Percentiles rank a stretch among this genome's conserved stretches.
phyloP scores from a whole-genome alignment of 225 moss, liverwort and hornwort genomes.

The Climacium dendroides region DNA sequence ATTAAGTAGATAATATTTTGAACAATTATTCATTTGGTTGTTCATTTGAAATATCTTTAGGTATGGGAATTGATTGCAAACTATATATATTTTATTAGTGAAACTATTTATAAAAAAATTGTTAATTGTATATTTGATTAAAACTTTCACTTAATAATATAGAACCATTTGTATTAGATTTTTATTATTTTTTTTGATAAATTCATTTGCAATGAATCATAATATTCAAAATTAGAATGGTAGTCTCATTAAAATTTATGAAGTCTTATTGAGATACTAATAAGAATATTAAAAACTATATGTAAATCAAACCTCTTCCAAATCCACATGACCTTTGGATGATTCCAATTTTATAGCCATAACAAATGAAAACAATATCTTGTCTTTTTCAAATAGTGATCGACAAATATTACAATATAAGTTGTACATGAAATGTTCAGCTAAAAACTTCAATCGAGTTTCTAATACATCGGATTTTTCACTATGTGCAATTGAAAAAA shows the following conservation, averaged over 20 bases:
- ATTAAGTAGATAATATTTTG: no score
- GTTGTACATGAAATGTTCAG: slow-evolving; percentile 63
- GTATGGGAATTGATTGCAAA: background rate
- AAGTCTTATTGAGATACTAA: background rate
- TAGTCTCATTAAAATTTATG: no score
- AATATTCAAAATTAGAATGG: background rate
- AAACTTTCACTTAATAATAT: background rate
- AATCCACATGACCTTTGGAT: slow-evolving; percentile 28
- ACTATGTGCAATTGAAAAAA: slow-evolving; percentile 51
- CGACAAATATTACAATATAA: slow-evolving; percentile 84
- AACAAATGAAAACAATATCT: slow-evolving; percentile 65
- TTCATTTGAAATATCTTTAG: background rate
- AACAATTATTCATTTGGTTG: background rate
- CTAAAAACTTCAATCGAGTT: slow-evolving; percentile 28
- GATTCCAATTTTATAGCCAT: slow-evolving; percentile 49
- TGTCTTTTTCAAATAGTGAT: slow-evolving; percentile 82
- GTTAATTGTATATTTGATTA: background rate
- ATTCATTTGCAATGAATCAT: background rate
- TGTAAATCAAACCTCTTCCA: slow-evolving; percentile 44
- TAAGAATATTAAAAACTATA: no score
- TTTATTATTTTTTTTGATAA: background rate
- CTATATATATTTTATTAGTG: background rate
- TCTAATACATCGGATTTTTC: slow-evolving; percentile 30
- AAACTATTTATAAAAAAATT: background rate
- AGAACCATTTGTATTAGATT: background rate